These are phyloP conservation scores for Cryphonectria nitschkei DNA, from an alignment of 2,329 filamentous ascomycete genomes.

Conservation along the genomic window DNA sequence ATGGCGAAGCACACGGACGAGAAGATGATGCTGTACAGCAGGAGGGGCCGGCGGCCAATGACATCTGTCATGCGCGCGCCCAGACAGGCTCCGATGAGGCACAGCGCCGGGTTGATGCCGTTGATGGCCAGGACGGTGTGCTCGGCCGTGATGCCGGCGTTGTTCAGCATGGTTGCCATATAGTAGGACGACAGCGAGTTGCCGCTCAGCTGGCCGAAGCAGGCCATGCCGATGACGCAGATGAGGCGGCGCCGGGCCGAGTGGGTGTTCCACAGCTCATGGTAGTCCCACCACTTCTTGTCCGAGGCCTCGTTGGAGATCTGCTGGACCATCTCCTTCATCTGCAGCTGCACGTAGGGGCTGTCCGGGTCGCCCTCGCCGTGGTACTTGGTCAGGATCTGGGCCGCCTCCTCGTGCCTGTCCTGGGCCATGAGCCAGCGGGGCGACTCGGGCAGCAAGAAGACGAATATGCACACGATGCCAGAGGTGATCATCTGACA, in stretches of 20 bases:
- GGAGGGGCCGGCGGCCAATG: slow-evolving; percentile 59
- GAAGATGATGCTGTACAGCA: slow-evolving; percentile 52
- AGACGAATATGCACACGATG: slow-evolving; percentile 47
- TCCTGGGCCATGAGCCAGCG: slow-evolving; percentile 51
- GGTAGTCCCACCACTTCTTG: slow-evolving; percentile 61
- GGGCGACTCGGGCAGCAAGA: slow-evolving; percentile 52
- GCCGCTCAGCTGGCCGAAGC: slow-evolving; percentile 58
- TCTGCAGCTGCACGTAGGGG: slow-evolving; percentile 55
- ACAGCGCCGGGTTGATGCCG: slow-evolving; percentile 57
- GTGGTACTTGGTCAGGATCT: slow-evolving; percentile 53
- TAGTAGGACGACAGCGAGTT: slow-evolving; percentile 57
- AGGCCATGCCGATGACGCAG: slow-evolving; percentile 54
- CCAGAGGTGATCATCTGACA: slow-evolving; percentile 55
- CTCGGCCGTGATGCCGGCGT: slow-evolving; percentile 54
- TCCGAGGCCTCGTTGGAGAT: slow-evolving; percentile 55
- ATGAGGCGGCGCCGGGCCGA: slow-evolving; percentile 53
- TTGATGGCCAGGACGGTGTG: slow-evolving; percentile 54
- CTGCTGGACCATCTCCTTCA: slow-evolving; percentile 52
- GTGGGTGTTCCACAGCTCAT: slow-evolving; percentile 54
- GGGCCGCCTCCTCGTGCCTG: slow-evolving; percentile 43
- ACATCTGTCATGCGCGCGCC: slow-evolving; percentile 61
- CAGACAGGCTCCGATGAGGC: slow-evolving; percentile 52
- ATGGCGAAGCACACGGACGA: slow-evolving; percentile 52
- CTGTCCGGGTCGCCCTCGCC: slow-evolving; percentile 54
- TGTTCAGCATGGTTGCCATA: slow-evolving; percentile 54